Conservation (phyloP, 176 grass and related monocot species). For the Cenchrus americanus region DNA sequence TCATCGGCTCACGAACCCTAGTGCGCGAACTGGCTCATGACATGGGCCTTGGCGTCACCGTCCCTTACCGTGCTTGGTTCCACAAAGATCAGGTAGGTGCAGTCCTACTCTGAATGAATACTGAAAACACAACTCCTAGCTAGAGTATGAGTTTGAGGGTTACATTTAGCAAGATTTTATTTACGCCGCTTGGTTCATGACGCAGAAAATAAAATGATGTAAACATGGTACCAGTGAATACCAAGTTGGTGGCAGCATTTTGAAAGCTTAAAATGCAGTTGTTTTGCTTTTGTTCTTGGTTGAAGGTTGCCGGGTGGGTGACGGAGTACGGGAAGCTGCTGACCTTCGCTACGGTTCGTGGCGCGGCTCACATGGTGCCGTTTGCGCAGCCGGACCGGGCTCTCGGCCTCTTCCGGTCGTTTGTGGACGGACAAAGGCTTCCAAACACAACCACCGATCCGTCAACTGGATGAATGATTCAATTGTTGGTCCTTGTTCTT, state of each 20-base stretch:
- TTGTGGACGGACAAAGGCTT: constrained; percentile 60
- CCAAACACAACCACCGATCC: constrained; percentile 79
- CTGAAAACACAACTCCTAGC: neutral
- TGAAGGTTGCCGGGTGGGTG: constrained; percentile 88
- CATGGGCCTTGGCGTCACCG: constrained; percentile 63
- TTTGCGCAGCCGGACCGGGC: constrained; percentile 82
- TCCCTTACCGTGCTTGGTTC: constrained; percentile 86
- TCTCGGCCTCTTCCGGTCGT: constrained; percentile 68
- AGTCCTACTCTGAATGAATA: neutral
- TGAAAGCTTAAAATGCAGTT: neutral
- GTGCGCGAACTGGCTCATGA: constrained; percentile 81
- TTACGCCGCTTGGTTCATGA: neutral
- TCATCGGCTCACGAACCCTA: constrained; percentile 86
- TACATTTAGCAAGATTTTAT: neutral
- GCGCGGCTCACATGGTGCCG: constrained; percentile 95
- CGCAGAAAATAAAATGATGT: too few relatives aligned
- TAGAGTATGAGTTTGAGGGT: neutral
- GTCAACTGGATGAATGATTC: neutral
- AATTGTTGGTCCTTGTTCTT: too few relatives aligned
- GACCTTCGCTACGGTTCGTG: constrained; percentile 88
- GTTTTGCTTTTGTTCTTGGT: neutral
- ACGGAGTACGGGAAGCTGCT: constrained; percentile 84
- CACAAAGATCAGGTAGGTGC: constrained; percentile 80
- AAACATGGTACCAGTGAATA: too few relatives aligned
- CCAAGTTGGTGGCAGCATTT: neutral